Evolutionary conservation across 768 basidiomycete species (phyloP).

Genomic region (Pisolithus marmoratus): DNA sequence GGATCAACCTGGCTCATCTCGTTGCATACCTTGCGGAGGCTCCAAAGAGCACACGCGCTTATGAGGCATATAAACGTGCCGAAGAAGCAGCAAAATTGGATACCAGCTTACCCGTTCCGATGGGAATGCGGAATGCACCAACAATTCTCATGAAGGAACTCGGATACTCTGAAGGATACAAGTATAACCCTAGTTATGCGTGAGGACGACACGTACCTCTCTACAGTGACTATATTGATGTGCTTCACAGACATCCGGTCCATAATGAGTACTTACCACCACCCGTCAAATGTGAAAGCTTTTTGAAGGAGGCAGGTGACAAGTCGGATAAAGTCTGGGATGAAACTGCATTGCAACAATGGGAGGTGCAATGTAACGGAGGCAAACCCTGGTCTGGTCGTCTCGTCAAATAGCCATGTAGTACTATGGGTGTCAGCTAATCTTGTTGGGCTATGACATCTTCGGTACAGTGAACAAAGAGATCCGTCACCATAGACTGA

Average conservation of each 20-base stretch:
- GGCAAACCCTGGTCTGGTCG: constrained; percentile 46
- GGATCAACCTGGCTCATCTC: constrained; percentile 72
- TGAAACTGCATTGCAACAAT: constrained; percentile 46
- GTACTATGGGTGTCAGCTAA: not conserved
- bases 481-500: too few species aligned
- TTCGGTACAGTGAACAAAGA: too few species aligned
- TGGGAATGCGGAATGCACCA: constrained; percentile 74
- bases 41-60: constrained; percentile 74
- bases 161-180: constrained; percentile 60
- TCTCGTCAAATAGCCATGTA: not conserved
- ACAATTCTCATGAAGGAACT: constrained; percentile 64
- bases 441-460: too few species aligned
- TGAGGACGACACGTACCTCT: constrained; percentile 22
- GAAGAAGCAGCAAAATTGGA: constrained; percentile 54
- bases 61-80: constrained; percentile 70
- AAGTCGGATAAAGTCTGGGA: constrained; percentile 50
- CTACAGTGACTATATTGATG: not conserved
- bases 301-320: constrained; percentile 42
- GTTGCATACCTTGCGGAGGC: constrained; percentile 78
- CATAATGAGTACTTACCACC: constrained; percentile 57
- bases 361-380: constrained; percentile 51
- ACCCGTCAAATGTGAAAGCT: constrained; percentile 36
- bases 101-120: constrained; percentile 55
- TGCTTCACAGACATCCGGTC: constrained; percentile 51
- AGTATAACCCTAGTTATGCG: constrained; percentile 56